Evolutionary conservation across 176 grass and related monocot genomes (phyloP), one percentile per base, ranked within the genome.

Genomic region (Cenchrus americanus): DNA sequence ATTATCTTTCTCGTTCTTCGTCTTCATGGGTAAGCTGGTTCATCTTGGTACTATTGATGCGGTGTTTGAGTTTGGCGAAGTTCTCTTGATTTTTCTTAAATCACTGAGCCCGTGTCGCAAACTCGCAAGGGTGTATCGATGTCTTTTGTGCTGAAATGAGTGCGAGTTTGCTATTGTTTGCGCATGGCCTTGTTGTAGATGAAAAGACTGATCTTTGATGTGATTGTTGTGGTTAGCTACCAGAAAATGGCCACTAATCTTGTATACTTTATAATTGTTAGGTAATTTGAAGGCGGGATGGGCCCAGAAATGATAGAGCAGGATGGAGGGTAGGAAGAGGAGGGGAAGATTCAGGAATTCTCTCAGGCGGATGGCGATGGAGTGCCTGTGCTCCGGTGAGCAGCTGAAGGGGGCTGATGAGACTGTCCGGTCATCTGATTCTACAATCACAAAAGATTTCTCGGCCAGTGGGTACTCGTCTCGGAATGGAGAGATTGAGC

Each of bases 341-440:
- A 84, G 70, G 46, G 75, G 80, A 3, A 80, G 43, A 26, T 84
- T 87, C 9, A 87, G 75, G 32, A 80, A 63, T 7, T 84, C 79
- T 23, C 76, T 70, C 46, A 34, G 14, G 80, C 69, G 53, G 9
- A 91, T 91, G 85, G 44, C 80, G 62, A 96, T 96, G 93, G 92
- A 99, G 89, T 99, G 93, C 73, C 84, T 96, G 82, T 99, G 97
- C 88, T 96, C 93, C 22, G 89, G 93, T 37, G 93, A 99, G 78
- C 97, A 99, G 87, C 78, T 96, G 47, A 90, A 60, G 62, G 86
- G 75, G 73, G 82, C 78, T 42, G 89, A 96, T 84, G 91, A 94
- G 73, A 89, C 86, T 59, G 60, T 70, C 71, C 79, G 46, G 0
- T 92, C 93, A 24, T 70, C 85, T 4, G 88, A 92, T 48, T 88